Evolutionary conservation across 2,329 filamentous ascomycete genomes (phyloP).

Genomic region (Cylindrodendrum hubeiense): DNA sequence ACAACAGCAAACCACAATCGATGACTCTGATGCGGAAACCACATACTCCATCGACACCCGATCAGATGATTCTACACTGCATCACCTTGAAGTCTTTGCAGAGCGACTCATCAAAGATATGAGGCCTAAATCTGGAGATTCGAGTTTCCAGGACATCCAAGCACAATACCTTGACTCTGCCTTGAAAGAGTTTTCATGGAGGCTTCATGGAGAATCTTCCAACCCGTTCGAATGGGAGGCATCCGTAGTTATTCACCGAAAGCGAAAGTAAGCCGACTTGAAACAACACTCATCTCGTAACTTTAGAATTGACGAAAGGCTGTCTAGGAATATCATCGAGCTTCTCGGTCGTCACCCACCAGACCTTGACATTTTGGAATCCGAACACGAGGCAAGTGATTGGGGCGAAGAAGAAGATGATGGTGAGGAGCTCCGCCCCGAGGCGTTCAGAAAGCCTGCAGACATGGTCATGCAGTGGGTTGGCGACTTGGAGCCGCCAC

Average conservation of each 20-base stretch:
- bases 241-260: neutral
- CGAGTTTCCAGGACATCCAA: neutral
- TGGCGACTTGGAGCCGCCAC: neutral
- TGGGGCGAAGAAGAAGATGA: neutral
- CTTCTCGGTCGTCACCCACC: neutral
- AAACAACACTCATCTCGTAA: no score
- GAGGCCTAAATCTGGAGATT: neutral
- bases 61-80: neutral
- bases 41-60: neutral
- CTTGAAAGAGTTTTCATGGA: neutral
- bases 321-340: neutral
- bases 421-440: neutral
- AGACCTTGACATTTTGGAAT: neutral
- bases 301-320: no score
- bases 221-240: slow-evolving; percentile 3
- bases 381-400: neutral
- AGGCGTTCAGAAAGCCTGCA: neutral
- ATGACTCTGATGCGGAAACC: neutral
- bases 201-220: neutral
- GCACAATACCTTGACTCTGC: neutral
- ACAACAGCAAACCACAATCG: no score
- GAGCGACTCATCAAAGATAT: neutral
- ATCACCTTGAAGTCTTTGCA: neutral
- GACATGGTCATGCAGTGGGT: neutral
- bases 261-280: neutral